Base-by-base conservation (phyloP, 805 yeast genomes). In the Zygotorulaspora florentina region DNA sequence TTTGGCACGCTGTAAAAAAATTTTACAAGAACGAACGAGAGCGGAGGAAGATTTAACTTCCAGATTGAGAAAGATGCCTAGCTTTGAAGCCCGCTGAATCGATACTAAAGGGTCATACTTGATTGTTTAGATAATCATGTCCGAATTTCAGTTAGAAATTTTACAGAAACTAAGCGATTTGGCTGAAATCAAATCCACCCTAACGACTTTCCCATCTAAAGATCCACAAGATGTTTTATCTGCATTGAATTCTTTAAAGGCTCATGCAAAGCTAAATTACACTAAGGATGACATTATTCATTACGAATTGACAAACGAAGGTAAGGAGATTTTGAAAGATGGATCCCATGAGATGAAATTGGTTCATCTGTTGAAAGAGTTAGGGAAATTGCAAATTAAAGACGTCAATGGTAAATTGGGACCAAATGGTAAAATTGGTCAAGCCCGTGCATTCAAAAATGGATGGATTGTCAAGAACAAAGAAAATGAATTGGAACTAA, bases 401-500 rank as follows among this genome's bases (percentile, higher is more conserved):
- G 97, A 91, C 43, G 87, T 85, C 43, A 70, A 70, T 41, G 64
- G 81, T 45, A 77, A 83, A 54, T 73, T 91, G 69, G 97, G 97
- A 46, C 72, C 80, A 42, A 80, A 80, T 48, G 98, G 97, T 52
- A 83, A 83, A 57, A 76, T 91, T 53, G 99, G 99, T 52, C 99
- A 93, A 72, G 96, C 95, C 57, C 83, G 90, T 61, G 99, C 98
- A 13, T 95, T 93, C 78, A 91, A 89, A 69, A 90, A 90, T 67
- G 95, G 95, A 35, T 93, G 99, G 99, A 83, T 93, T 59, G 71
- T 78, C 53, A 93, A 95, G 66, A 86, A 84, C 48, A 95, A 91
- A 47, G 95, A 86, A 57, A 80, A 76, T 59, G 68, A 62, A 50
- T 76, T 91, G 56, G 78, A 87, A 41, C 65, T 86, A 25, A 79